Evolutionary conservation across 1,139 yeast species (phyloP), one percentile per base, ranked within the genome.

Genomic region (Zygosaccharomyces sapae): DNA sequence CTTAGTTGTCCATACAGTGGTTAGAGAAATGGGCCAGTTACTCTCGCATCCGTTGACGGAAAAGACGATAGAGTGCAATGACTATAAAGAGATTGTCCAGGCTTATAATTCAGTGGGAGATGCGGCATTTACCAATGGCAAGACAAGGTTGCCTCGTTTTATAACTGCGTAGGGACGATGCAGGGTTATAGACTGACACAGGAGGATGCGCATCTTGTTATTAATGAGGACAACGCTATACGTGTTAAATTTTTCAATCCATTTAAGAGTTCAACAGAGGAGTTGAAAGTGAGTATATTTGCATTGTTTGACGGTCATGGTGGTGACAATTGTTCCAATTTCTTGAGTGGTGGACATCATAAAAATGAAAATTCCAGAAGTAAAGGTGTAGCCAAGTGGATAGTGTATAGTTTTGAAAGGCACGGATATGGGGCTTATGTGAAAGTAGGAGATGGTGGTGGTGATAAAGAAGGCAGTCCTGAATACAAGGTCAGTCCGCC

Each of bases 261-360:
- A 5, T 56, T 63, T 35, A 57, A 55, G 24, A 60, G 62, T 3
- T 47, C 47, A 9, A 44, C 47, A 25, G 61, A 56, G 35, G 41
- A 49, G 10, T 50, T 69, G 22, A 64, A 65, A 37, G 61, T 83
- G 34, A 81, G 82, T 35, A 73, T 84, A 6, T 83, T 81, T 63
- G 88, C 83, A 0, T 86, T 85, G 3, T 85, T 82, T 65, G 94
- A 85, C 63, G 94, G 94, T 2, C 94, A 85, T 62, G 94, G 94
- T 2, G 90, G 90, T 16, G 71, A 75, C 12, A 73, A 74, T 29
- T 75, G 86, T 34, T 81, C 89, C 1, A 74, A 73, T 38, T 77
- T 70, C 55, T 68, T 84, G 4, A 72, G 80, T 35, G 65, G 65
- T 38, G 72, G 72, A n/a, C 66, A 65, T 24, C 68, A 80, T 12